Evolutionary conservation across 768 basidiomycete species (phyloP), one percentile per base, ranked within the genome.

Genomic region (Phallus indusiatus): DNA sequence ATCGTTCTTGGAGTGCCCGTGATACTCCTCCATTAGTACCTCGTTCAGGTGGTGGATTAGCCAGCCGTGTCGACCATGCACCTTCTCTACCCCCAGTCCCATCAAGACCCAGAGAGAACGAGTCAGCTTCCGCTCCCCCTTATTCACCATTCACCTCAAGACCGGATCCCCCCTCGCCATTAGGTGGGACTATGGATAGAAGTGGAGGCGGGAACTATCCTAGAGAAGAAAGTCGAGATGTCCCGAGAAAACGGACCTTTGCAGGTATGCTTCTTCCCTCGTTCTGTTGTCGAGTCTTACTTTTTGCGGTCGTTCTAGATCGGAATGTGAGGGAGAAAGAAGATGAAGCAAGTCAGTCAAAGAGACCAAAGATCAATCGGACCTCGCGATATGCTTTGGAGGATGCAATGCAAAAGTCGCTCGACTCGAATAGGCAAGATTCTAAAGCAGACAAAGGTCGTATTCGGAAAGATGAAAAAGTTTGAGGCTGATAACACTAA

Each of bases 181-280:
- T 53, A 7, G 20, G 24, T 22, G 57, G 57, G 9, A 51, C 52
- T 42, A 34, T 33, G 28, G 46, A 37, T 16, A 55, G 33, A 55
- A n/a, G 46, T 35, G 55, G 50, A 22, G 21, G 42, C 36, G 50
- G 57, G 12, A 16, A 5, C 16, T 59, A 51, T 46, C 16, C 10
- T 57, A 76, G 76, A 62, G 84, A 87, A 10, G 85, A 88, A 17
- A 85, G 86, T 28, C 79, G 82, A 22, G 57, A 60, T 18, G 52
- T 72, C 47, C 75, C 67, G 60, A 75, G 86, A 66, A 91, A 91
- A 72, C 79, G 88, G 57, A 81, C 83, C 21, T 70, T 76, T 35
- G 81, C 85, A 67, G 89, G 88, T 88, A 72, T 63, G 80, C 64
- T n/a, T 68, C 7, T 21, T n/a, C n/a, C n/a, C n/a, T n/a, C n/a